These are phyloP conservation scores for Brassica juncea DNA, from an alignment of 345 rosid species.

Conservation along the genomic window DNA sequence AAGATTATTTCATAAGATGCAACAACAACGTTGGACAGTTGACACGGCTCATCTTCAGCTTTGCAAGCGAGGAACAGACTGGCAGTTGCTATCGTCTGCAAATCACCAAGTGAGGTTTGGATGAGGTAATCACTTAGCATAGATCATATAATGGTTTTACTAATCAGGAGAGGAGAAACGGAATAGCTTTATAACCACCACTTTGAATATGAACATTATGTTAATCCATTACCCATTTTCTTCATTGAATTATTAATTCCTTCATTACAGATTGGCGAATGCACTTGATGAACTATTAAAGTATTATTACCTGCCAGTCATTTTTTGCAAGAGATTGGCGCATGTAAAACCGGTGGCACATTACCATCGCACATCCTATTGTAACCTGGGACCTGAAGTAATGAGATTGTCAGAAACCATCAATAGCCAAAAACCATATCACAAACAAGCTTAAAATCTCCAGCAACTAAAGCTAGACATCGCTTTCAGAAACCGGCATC, in stretches of 20 bases:
- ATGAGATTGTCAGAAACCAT: conserved; percentile 28
- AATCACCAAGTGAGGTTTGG: not conserved
- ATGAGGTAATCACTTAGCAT: not conserved
- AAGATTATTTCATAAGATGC: conserved; percentile 51
- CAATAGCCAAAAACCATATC: conserved; percentile 11
- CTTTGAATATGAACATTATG: no score
- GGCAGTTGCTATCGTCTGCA: conserved; percentile 61
- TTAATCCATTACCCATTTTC: no score
- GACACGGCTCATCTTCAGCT: conserved; percentile 60
- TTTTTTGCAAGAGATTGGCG: conserved; percentile 64
- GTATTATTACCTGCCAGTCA: conserved; percentile 53
- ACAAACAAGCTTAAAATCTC: conserved; percentile 4
- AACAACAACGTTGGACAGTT: conserved; percentile 48
- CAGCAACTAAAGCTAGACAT: conserved; percentile 9
- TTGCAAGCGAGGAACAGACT: conserved; percentile 62
- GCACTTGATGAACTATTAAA: conserved; percentile 6
- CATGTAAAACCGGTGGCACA: conserved; percentile 72
- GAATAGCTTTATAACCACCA: no score
- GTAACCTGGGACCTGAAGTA: conserved; percentile 62
- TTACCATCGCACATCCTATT: conserved; percentile 56
- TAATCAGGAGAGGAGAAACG: no score
- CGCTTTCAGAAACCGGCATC: conserved; percentile 3
- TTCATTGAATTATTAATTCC: no score
- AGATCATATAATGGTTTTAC: no score
- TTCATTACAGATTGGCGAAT: not conserved